Conservation (phyloP, 257 asterid genomes). For the Solanum rostratum region DNA sequence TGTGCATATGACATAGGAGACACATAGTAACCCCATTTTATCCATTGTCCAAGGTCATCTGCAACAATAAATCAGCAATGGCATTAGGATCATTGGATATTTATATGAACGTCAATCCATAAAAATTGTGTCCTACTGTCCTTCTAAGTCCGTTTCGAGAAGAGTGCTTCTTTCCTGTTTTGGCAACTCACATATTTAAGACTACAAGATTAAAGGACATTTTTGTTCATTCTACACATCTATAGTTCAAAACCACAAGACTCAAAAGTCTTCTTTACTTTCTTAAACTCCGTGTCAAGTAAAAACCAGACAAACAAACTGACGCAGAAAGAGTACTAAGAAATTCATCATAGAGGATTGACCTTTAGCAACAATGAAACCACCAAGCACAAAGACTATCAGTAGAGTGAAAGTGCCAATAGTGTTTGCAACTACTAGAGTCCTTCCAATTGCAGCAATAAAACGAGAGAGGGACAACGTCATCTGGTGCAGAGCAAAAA, state of each 20-base stretch:
- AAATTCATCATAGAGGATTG: neutral
- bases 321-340: neutral
- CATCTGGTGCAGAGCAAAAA: constrained; percentile 79
- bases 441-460: constrained; percentile 77
- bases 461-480: constrained; percentile 76
- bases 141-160: neutral
- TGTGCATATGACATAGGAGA: constrained; percentile 28
- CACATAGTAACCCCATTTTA: constrained; percentile 20
- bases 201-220: neutral
- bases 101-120: neutral
- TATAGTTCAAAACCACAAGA: neutral
- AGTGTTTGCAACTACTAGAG: constrained; percentile 70
- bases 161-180: neutral
- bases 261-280: neutral
- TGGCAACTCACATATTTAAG: too few relatives aligned
- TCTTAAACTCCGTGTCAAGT: neutral
- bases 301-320: neutral
- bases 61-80: neutral
- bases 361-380: constrained; percentile 86
- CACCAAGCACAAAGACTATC: constrained; percentile 88
- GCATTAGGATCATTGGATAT: neutral
- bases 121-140: neutral
- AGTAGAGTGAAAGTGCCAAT: constrained; percentile 67
- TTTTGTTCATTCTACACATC: neutral
- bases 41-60: constrained; percentile 24